Conservation (phyloP, 2,329 filamentous ascomycete species). For the Trichophyton rubrum region DNA sequence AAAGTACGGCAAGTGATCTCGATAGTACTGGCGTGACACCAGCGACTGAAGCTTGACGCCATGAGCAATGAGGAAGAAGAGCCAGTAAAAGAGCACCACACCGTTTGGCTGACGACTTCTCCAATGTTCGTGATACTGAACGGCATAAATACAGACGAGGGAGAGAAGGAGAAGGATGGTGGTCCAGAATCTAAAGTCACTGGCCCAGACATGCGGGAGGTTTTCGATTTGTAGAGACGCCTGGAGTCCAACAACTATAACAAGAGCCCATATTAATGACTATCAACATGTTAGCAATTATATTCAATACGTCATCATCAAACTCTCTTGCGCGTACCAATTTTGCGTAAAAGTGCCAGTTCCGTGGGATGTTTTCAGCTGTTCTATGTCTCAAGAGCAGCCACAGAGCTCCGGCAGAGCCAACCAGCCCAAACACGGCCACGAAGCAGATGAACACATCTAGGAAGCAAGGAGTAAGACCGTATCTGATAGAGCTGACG, state of each 20-base stretch:
- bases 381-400: conserved; percentile 61
- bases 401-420: conserved; percentile 66
- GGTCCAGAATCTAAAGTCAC: conserved; percentile 79
- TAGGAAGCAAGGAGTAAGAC: conserved; percentile 95
- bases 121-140: conserved; percentile 80
- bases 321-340: conserved; percentile 46
- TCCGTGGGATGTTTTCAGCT: conserved; percentile 57
- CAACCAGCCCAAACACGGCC: conserved; percentile 64
- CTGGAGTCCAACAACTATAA: conserved; percentile 58
- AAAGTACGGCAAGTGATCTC: conserved; percentile 59
- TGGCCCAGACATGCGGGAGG: conserved; percentile 57
- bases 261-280: conserved; percentile 54
- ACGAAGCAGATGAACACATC: conserved; percentile 77
- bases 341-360: conserved; percentile 89
- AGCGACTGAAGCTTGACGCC: conserved; percentile 77
- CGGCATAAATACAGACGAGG: conserved; percentile 57
- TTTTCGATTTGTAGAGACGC: conserved; percentile 61
- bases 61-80: conserved; percentile 67
- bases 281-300: conserved; percentile 19
- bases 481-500: conserved; percentile 71
- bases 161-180: conserved; percentile 60
- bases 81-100: conserved; percentile 84
- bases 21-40: conserved; percentile 62
- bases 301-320: neutral
- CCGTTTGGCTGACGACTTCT: conserved; percentile 75